Percentiles rank a stretch among this genome's conserved stretches.
phyloP scores from a whole-genome alignment of 352 stramenopile species.

The Phytophthora parvispora region DNA sequence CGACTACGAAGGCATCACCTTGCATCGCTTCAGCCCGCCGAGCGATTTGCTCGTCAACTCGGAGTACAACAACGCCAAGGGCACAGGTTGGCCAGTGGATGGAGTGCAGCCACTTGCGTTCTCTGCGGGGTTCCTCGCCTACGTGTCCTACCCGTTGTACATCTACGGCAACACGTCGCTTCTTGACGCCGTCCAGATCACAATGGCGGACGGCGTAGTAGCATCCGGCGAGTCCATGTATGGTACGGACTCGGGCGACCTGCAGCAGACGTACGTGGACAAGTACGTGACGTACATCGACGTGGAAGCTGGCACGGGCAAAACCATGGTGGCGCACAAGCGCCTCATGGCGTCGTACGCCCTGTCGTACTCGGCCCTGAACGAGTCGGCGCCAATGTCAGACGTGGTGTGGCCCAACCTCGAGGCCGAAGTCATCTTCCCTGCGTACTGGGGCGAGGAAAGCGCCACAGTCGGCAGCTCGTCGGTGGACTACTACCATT shows the following conservation, averaged over 20 bases:
- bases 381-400: slow-evolving; percentile 54
- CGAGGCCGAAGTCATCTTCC: slow-evolving; percentile 64
- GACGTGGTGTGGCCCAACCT: slow-evolving; percentile 71
- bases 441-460: slow-evolving; percentile 70
- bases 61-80: slow-evolving; percentile 40
- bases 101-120: slow-evolving; percentile 76
- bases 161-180: slow-evolving; percentile 67
- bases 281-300: slow-evolving; percentile 71
- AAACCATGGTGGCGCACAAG: slow-evolving; percentile 79
- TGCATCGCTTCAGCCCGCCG: slow-evolving; percentile 56
- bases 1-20: slow-evolving; percentile 50
- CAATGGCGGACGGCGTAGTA: slow-evolving; percentile 52
- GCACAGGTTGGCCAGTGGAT: slow-evolving; percentile 68
- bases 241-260: slow-evolving; percentile 34
- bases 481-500: slow-evolving; percentile 52
- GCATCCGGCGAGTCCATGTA: slow-evolving; percentile 51
- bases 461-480: slow-evolving; percentile 40
- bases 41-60: slow-evolving; percentile 45
- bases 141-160: slow-evolving; percentile 74
- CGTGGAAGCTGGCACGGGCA: slow-evolving; percentile 70
- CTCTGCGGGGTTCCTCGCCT: slow-evolving; percentile 68
- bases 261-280: slow-evolving; percentile 59
- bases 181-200: slow-evolving; percentile 58
- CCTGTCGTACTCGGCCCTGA: slow-evolving; percentile 48
- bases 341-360: slow-evolving; percentile 70